Percentiles rank a stretch among this genome's conserved stretches.
phyloP scores from a whole-genome alignment of 2,329 filamentous ascomycete genomes.

The Sporothrix luriei region DNA sequence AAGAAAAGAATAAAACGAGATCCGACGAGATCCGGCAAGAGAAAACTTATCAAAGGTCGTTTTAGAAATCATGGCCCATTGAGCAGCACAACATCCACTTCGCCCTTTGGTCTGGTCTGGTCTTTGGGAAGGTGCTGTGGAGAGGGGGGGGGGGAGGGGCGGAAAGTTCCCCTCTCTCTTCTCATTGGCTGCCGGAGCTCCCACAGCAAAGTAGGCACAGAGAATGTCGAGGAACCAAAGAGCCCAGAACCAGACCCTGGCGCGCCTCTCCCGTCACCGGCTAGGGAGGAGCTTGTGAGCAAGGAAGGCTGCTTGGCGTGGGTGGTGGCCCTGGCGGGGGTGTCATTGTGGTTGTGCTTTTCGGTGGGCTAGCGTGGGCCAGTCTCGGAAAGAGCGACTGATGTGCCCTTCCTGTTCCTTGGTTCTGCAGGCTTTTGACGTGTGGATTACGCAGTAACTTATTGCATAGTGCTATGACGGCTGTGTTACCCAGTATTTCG shows the following conservation, averaged over 20 bases:
- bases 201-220: neutral
- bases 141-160: neutral
- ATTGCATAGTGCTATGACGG: too few relatives aligned
- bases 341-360: neutral
- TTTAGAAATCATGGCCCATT: constrained; percentile 12
- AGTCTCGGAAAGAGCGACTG: constrained; percentile 8
- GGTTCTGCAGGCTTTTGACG: constrained; percentile 11
- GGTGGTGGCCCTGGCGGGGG: neutral
- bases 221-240: neutral
- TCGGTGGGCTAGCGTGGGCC: neutral
- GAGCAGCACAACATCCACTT: constrained; percentile 13
- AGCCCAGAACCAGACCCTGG: constrained; percentile 23
- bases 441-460: neutral
- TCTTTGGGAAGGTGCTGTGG: neutral
- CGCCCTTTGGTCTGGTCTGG: constrained; percentile 7
- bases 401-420: neutral
- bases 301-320: constrained; percentile 2
- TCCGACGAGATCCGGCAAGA: neutral
- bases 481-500: neutral
- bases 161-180: constrained; percentile 1
- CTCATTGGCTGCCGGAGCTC: constrained; percentile 15
- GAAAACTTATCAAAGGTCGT: constrained; percentile 1
- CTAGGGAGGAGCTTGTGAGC: constrained; percentile 3
- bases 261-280: constrained; percentile 20
- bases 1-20: neutral